Conservation (phyloP, 169 alveolate species). For the Plasmodium ovale region DNA sequence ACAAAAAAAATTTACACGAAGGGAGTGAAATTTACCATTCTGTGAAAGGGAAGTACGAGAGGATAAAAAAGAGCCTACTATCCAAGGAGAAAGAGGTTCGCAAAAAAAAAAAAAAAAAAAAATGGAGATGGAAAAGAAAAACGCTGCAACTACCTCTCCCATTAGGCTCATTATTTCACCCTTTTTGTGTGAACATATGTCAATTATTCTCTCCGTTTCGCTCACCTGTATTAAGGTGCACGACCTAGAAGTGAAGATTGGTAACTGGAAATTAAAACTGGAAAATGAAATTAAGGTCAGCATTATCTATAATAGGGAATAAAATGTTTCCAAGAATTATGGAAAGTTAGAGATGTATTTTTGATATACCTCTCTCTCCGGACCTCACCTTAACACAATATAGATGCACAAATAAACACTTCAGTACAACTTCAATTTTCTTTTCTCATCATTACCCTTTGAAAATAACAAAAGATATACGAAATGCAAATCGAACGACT, state of each 20-base stretch:
- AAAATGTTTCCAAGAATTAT: background rate
- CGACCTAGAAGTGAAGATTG: conserved; percentile 48
- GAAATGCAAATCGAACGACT: conserved; percentile 60
- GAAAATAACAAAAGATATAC: conserved; percentile 27
- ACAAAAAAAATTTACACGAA: conserved; percentile 18
- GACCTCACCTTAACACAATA: too few relatives aligned
- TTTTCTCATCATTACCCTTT: background rate
- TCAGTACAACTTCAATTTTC: too few relatives aligned
- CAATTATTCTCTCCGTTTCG: too few relatives aligned
- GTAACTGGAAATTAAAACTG: conserved; percentile 50
- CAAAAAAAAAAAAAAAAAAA: background rate
- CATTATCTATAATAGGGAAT: background rate
- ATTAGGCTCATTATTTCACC: background rate
- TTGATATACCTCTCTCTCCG: too few relatives aligned
- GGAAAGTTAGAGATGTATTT: background rate
- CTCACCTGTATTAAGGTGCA: conserved; percentile 33
- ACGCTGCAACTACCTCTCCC: background rate
- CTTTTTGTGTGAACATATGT: background rate
- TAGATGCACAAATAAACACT: too few relatives aligned
- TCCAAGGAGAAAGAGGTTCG: conserved; percentile 51
- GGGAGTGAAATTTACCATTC: conserved; percentile 20
- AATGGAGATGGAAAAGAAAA: background rate
- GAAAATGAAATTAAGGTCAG: conserved; percentile 51
- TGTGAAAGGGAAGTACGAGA: conserved; percentile 26
- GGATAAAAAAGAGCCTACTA: background rate